Evolutionary conservation across 352 stramenopile genomes (phyloP), one percentile per base, ranked within the genome.

Genomic region (Phytophthora vignae): DNA sequence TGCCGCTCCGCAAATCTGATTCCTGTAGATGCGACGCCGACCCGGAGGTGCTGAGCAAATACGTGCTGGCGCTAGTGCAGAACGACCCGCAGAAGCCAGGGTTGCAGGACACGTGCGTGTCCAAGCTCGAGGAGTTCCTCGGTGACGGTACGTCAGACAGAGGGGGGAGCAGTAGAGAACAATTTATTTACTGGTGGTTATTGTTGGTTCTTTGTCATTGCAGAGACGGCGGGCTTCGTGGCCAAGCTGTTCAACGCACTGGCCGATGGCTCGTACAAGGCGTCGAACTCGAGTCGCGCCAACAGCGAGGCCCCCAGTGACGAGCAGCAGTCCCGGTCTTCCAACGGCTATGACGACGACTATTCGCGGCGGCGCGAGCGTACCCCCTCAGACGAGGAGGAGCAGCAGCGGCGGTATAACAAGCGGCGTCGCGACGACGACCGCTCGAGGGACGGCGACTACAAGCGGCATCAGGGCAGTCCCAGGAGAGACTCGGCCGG

Each of bases 31-130:
- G 90, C 61, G 90, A 96, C 44, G 90, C 90, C 1, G 90, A 96
- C 69, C 90, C 90, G 1, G 88, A 93, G 22, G 90, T 96, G 54
- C 63, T 96, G 67, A 94, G 87, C 67, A 96, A 96, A 67, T 96
- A 96, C 67, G 88, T 96, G 44, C 67, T 96, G 19, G 90, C 90
- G 53, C 72, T 96, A 40, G 85, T 96, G 66, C 88, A 95, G 78
- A 92, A 90, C 67, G 79, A 96, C 60, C 90, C 88, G 52, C 81
- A 82, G 69, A 93, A 91, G 58, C 69, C 83, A 4, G 90, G 85
- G 0, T 68, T 96, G 48, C 79, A 83, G 33, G 85, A 92, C 21
- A 92, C 78, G 19, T 95, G 88, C 53, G 60, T 94, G 22, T 64
- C 82, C 46, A 95, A 96, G 69, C 76, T 96, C 1, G 86, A 94